phyloP scores from a whole-genome alignment of 306 rosid species.

The Corylus americana region DNA sequence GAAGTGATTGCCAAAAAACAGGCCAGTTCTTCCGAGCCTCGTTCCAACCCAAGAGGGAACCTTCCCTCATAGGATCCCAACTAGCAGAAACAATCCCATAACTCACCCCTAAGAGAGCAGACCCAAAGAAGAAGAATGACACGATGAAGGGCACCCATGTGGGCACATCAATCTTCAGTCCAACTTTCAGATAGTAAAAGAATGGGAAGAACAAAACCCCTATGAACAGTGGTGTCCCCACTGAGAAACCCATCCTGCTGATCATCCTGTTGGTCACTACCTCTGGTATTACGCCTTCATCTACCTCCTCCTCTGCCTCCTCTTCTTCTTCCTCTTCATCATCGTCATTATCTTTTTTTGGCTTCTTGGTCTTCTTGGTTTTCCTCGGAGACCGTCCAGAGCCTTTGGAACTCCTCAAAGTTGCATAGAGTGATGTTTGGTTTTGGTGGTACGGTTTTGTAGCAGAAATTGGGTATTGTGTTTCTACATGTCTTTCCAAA shows the following conservation, averaged over 20 bases:
- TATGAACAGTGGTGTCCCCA: conserved; percentile 65
- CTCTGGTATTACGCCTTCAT: conserved; percentile 75
- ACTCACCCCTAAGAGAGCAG: conserved; percentile 88
- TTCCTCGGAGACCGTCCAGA: conserved; percentile 68
- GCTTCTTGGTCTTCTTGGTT: conserved; percentile 43
- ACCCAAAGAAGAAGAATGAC: conserved; percentile 84
- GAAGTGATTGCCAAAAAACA: conserved; percentile 62
- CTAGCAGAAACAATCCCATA: conserved; percentile 96
- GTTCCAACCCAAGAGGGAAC: conserved; percentile 67
- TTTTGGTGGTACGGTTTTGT: conserved; percentile 21
- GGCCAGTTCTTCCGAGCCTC: conserved; percentile 81
- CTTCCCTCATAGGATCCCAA: conserved; percentile 81
- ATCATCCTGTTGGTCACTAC: conserved; percentile 92
- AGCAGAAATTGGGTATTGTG: conserved; percentile 31
- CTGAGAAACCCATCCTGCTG: conserved; percentile 69
- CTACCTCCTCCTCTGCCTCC: conserved; percentile 42
- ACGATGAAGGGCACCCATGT: conserved; percentile 92
- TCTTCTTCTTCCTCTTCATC: conserved; percentile 24
- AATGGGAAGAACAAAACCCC: conserved; percentile 88
- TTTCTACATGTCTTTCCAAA: conserved; percentile 24
- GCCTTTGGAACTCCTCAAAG: conserved; percentile 63
- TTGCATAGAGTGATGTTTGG: conserved; percentile 43
- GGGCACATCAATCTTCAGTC: conserved; percentile 77
- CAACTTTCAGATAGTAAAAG: conserved; percentile 82
- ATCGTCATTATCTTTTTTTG: conserved; percentile 22